Evolutionary conservation across 2,329 filamentous ascomycete genomes (phyloP).

Genomic region (Lasiodiplodia sp.): DNA sequence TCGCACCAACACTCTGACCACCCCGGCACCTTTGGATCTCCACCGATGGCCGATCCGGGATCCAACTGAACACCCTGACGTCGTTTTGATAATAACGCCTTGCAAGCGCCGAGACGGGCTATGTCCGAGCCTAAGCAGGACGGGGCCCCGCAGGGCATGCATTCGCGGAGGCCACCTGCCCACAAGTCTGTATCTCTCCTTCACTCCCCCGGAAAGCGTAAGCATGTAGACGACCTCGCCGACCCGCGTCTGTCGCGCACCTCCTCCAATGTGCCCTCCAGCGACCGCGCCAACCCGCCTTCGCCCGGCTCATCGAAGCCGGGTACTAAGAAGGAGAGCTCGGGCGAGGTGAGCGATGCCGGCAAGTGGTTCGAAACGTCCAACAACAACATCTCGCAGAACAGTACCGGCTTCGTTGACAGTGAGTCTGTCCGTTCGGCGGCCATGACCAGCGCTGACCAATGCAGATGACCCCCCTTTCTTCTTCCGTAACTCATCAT

Average conservation of each 20-base stretch:
- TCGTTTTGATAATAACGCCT: neutral
- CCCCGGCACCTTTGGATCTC: slow-evolving; percentile 17
- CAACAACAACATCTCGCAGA: slow-evolving; percentile 55
- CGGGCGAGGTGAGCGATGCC: slow-evolving; percentile 60
- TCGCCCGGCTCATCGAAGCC: slow-evolving; percentile 48
- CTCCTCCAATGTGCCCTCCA: slow-evolving; percentile 24
- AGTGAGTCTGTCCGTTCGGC: slow-evolving; percentile 32
- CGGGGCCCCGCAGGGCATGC: slow-evolving; percentile 21
- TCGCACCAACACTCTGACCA: neutral
- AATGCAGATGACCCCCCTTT: slow-evolving; percentile 51
- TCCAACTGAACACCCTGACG: slow-evolving; percentile 9
- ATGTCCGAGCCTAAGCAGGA: slow-evolving; percentile 16
- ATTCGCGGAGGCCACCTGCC: slow-evolving; percentile 53
- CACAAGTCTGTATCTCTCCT: slow-evolving; percentile 56
- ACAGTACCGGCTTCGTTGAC: slow-evolving; percentile 27
- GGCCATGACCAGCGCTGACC: neutral
- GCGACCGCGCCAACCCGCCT: slow-evolving; percentile 45
- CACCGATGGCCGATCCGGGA: slow-evolving; percentile 27
- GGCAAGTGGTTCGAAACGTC: slow-evolving; percentile 61
- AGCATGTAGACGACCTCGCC: neutral
- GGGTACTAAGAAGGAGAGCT: slow-evolving; percentile 49
- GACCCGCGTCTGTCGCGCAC: slow-evolving; percentile 2
- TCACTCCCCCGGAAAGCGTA: slow-evolving; percentile 43
- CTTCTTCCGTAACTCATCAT: slow-evolving; percentile 55
- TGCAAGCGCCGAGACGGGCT: neutral